Conservation (phyloP, 148 eudicot species). For the Gaultheria prostrata region DNA sequence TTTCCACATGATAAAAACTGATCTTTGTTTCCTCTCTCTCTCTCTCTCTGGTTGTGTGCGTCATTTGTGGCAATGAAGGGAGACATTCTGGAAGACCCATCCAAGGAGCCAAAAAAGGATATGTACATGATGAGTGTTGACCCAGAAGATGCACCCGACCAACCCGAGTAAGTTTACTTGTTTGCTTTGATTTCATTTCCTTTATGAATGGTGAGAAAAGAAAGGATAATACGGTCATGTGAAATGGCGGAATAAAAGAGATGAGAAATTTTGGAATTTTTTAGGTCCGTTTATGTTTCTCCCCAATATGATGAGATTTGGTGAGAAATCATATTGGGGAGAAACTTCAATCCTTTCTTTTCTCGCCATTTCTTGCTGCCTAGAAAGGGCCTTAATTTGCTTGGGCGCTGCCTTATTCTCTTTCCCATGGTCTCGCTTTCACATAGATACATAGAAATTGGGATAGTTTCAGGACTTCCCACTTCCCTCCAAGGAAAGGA, state of each 20-base stretch:
- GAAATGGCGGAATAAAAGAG: background rate
- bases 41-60: background rate
- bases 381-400: background rate
- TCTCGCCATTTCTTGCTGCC: background rate
- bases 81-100: conserved; percentile 91
- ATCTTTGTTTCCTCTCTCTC: background rate
- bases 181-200: conserved; percentile 1
- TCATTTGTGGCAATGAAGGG: conserved; percentile 44
- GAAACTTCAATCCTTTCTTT: background rate
- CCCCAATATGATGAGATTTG: background rate
- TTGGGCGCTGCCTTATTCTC: background rate
- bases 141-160: conserved; percentile 85
- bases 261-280: background rate
- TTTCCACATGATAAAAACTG: background rate
- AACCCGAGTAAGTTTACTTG: conserved; percentile 61
- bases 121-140: conserved; percentile 93
- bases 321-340: background rate
- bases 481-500: conserved; percentile 73
- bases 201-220: background rate
- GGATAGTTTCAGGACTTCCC: conserved; percentile 73
- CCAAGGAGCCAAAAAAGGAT: conserved; percentile 86
- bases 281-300: background rate
- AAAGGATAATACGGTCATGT: background rate
- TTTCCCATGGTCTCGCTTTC: background rate
- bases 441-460: conserved; percentile 72